Base-by-base conservation (phyloP, 768 basidiomycete genomes). In the Inosperma sp. region DNA sequence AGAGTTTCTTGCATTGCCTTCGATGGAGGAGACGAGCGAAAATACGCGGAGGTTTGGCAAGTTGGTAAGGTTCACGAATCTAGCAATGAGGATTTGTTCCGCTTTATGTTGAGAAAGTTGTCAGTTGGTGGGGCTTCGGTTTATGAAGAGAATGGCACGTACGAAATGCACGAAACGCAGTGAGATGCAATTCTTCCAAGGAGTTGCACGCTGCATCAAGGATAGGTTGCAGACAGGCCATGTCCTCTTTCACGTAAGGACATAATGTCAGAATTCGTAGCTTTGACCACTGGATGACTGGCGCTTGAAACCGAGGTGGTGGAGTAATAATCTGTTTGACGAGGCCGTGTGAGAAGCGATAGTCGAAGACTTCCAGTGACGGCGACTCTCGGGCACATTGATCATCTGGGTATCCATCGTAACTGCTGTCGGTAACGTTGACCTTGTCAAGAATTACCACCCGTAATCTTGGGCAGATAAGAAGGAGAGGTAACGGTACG, bases 151-250 rank as follows among this genome's bases (percentile, higher is more conserved):
- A 4, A 49, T 35, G 22, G 21, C 36, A 40, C 36, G 13, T 14
- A 49, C 48, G 14, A 25, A 34, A 21, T 7, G 13, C 31, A 27
- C 21, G 31, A n/a, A 19, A 33, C 19, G 35, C 16, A 35, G 47
- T 35, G 29, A 56, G 54, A 23, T 52, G 33, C 31, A 52, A 31
- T 37, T 56, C 50, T 39, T 56, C 54, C 23, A 56, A 33, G 13
- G 51, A 21, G n/a, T 48, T 36, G 34, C 22, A 43, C n/a, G 54
- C 37, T 6, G 26, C 41, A 31, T 52, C n/a, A 19, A 56, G 46
- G 26, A 56, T 56, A 12, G 25, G 42, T 34, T 50, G 53, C 25
- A 55, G 26, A 26, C 16, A 33, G n/a, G 13, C 16, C 53, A 55
- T 40, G 31, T 39, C 43, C 27, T 50, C 43, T 23, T n/a, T 39